Base-by-base conservation (phyloP, 2,329 filamentous ascomycete species). In the Trichoderma sp. region DNA sequence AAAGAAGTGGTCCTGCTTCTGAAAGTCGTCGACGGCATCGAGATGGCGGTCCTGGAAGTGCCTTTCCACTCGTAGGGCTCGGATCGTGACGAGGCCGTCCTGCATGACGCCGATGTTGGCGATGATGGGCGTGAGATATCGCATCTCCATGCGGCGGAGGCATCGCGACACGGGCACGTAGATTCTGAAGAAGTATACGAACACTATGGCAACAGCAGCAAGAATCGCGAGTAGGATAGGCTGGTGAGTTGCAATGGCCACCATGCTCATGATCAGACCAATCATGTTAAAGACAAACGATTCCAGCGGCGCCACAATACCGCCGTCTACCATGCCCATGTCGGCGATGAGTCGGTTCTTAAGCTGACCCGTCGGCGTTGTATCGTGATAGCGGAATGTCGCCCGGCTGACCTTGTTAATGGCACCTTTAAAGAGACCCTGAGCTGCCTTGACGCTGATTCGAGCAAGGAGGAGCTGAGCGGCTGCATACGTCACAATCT, bases 1-100 rank as follows among this genome's bases (percentile, higher is more conserved):
- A 80, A 96, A 97, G 80, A 97, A 97, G 77, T 97, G 94, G 74
- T 97, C 94, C 86, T 97, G 95, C 76, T 93, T 93, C 77, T 97
- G 94, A 75, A 97, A 97, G 19, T 89, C 89, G 74, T 97, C 93
- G 0, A 93, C 93, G 0, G 93, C 93, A 2, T 85, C 82, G 37
- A 97, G 90, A 63, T 96, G 92, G 60, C 89, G 86, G 70, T 89
- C 86, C 74, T 96, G 92, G 74, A 97, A 97, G 63, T 91, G 89
- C 4, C 85, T 81, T 72, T 97, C 90, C 1, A 90, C 92, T 58
- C 86, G 88, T 76, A 96, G 94, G 0, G 94, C 93, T 52, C 92
- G 88, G 25, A 97, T 93, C 0, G 94, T 97, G 0, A 92, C 93
- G 9, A 97, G 81, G 0, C 94, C 94, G 69, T 96, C 91, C 2